A percentile compares a stretch with the other conserved stretches of the same genome.
Conservation (phyloP, 2,329 filamentous ascomycete genomes). For the Penicillium sp. region DNA sequence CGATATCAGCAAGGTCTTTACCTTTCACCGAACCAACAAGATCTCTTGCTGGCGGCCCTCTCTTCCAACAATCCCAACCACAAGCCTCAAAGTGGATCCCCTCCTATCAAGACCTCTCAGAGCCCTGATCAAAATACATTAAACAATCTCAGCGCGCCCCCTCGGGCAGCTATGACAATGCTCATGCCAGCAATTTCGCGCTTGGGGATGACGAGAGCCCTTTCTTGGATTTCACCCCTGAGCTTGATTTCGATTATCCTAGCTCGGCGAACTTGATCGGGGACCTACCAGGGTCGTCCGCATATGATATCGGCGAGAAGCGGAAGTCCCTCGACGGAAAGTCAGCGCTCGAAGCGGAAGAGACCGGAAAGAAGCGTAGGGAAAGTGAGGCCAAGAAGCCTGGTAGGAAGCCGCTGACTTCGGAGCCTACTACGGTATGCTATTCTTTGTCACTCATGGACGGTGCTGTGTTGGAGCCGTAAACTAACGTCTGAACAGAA, state of each 20-base stretch:
- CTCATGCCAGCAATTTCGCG: conserved; percentile 48
- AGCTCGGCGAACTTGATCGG: conserved; percentile 68
- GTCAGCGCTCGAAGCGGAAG: conserved; percentile 63
- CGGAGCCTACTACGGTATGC: conserved; percentile 89
- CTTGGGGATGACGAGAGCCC: conserved; percentile 67
- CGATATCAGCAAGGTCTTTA: conserved; percentile 57
- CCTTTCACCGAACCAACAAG: conserved; percentile 72
- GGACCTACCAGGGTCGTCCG: conserved; percentile 56
- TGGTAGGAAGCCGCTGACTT: conserved; percentile 89
- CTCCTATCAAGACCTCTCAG: conserved; percentile 26
- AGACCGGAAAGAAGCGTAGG: conserved; percentile 62
- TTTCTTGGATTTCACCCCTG: conserved; percentile 76
- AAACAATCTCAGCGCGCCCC: conserved; percentile 37
- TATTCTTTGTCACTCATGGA: not conserved
- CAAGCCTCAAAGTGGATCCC: conserved; percentile 25
- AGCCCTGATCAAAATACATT: conserved; percentile 45
- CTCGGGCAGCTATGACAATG: conserved; percentile 33
- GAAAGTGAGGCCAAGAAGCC: conserved; percentile 91
- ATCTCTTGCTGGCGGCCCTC: conserved; percentile 69
- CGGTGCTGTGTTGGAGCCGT: not conserved
- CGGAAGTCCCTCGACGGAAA: conserved; percentile 51
- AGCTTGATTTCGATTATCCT: conserved; percentile 69
- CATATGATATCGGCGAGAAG: conserved; percentile 58
- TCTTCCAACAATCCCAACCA: conserved; percentile 60
- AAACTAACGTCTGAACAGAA: conserved; percentile 38